Evolutionary conservation across 768 basidiomycete species (phyloP), one percentile per base, ranked within the genome.

Genomic region (Psilocybe subaeruginosa): DNA sequence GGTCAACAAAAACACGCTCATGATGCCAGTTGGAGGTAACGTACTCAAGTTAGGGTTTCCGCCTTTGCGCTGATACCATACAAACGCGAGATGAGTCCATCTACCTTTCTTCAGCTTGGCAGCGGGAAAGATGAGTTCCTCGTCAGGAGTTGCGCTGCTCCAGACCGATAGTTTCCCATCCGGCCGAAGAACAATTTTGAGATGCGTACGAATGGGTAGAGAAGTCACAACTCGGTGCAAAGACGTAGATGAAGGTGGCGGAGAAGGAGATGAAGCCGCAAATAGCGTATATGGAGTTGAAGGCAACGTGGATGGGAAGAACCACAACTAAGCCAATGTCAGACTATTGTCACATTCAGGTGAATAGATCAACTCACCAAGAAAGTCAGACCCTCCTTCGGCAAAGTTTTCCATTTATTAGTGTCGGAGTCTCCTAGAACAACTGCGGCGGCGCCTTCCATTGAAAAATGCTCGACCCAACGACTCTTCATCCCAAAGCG

Each of bases 381-480:
- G 71, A 89, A 88, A 1, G 91, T 90, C 67, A 92, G 85, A 0
- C 92, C 93, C 11, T 80, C 72, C 1, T 76, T 66, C 0, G 90
- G 87, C 47, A 92, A 71, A 0, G 84, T 83, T 60, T 80, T 82
- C 37, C 64, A 67, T 19, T 56, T 58, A 31, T 63, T 19, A 8
- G 73, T 69, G n/a, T 72, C 75, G n/a, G 78, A 75, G 48, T 86
- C 82, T 1, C 74, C 72, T 33, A 88, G 70, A 3, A 78, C 75
- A 5, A 92, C 64, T 8, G 82, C 74, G 2, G 89, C 83, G 4
- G 76, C 70, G 1, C 81, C 80, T 69, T 87, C 86, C 66, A 93
- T 75, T 2, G 86, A 90, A 61, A 95, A 83, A 69, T 94, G 92
- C 58, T 87, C 84, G 0, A 90, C 85, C 93, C 92, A 94, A 35